A percentile compares a stretch with the other conserved stretches of the same genome.
Evolutionary conservation across 495 filamentous ascomycete species (phyloP).

Genomic region (Articulospora tetracladia): DNA sequence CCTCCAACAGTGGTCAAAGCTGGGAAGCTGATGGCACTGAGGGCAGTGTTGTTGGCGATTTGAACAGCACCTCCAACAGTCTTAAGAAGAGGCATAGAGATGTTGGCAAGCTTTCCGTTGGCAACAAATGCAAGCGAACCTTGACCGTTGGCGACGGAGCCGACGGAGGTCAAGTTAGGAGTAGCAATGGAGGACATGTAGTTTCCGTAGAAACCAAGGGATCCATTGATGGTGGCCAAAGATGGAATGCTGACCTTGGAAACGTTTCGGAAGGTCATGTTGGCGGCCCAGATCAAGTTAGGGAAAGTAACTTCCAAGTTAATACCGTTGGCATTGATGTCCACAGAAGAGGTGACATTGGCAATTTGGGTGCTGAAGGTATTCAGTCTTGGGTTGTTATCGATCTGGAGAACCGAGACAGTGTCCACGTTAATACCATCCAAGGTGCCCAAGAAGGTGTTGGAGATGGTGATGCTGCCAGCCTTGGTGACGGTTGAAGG

Average conservation of each 20-base stretch:
- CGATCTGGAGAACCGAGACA: constrained; percentile 63
- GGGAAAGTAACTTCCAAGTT: constrained; percentile 61
- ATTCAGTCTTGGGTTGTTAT: constrained; percentile 73
- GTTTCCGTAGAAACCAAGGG: constrained; percentile 81
- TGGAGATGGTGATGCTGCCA: constrained; percentile 63
- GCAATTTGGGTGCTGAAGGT: constrained; percentile 67
- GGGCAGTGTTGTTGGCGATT: constrained; percentile 81
- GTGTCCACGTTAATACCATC: constrained; percentile 71
- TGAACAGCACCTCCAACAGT: constrained; percentile 72
- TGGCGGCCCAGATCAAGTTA: constrained; percentile 69
- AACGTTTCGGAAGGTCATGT: constrained; percentile 88
- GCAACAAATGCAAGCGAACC: constrained; percentile 60
- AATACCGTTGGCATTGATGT: constrained; percentile 62
- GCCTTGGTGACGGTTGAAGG: constrained; percentile 55
- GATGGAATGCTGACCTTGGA: constrained; percentile 69
- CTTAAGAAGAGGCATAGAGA: constrained; percentile 65
- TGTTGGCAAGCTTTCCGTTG: constrained; percentile 72
- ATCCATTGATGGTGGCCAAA: constrained; percentile 70
- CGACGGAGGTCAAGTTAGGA: constrained; percentile 78
- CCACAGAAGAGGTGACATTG: constrained; percentile 60
- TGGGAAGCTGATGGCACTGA: constrained; percentile 62
- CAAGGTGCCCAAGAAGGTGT: constrained; percentile 74
- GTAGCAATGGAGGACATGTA: constrained; percentile 62
- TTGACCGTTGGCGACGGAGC: constrained; percentile 46
- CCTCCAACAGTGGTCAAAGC: constrained; percentile 66